Percentiles rank a stretch among this genome's conserved stretches.
Evolutionary conservation across 2,329 filamentous ascomycete species (phyloP).

Genomic region (Dactylellina haptotyla): DNA sequence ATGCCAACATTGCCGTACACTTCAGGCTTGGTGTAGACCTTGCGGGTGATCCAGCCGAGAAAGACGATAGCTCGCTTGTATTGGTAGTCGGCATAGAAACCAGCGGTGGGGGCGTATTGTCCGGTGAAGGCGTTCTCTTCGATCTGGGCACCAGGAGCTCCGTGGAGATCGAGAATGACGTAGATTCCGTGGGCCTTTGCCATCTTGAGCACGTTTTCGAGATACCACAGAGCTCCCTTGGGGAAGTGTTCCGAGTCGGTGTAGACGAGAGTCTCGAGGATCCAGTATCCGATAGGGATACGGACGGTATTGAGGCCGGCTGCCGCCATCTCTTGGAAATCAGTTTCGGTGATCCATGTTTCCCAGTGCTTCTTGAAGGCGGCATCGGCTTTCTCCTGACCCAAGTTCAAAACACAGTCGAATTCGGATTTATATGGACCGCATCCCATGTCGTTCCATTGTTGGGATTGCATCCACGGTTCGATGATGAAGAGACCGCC

Average conservation of each 20-base stretch:
- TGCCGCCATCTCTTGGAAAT: constrained; percentile 66
- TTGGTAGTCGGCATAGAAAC: constrained; percentile 70
- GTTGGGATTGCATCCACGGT: constrained; percentile 66
- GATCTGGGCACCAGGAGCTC: constrained; percentile 56
- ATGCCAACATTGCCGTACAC: constrained; percentile 54
- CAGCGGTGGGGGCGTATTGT: constrained; percentile 61
- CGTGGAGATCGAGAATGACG: constrained; percentile 68
- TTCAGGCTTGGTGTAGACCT: constrained; percentile 52
- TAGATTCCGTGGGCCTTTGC: constrained; percentile 66
- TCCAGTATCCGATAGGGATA: constrained; percentile 69
- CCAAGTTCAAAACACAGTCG: constrained; percentile 66
- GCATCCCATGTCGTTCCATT: constrained; percentile 67
- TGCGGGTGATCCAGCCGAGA: constrained; percentile 41
- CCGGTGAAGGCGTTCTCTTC: constrained; percentile 45
- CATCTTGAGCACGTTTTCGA: constrained; percentile 65
- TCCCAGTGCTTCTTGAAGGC: constrained; percentile 67
- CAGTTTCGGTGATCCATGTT: constrained; percentile 65
- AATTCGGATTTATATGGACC: constrained; percentile 65
- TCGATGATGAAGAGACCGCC: constrained; percentile 67
- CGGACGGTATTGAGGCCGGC: constrained; percentile 68
- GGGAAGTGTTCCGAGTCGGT: constrained; percentile 66
- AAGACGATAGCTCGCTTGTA: constrained; percentile 65
- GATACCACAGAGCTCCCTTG: constrained; percentile 64
- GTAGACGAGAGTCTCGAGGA: constrained; percentile 66
- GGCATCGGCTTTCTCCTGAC: constrained; percentile 64